Percentiles rank a stretch among this genome's conserved stretches.
These are phyloP conservation scores for Phytophthora tubulina DNA, from an alignment of 352 stramenopile species.

Conservation along the genomic window DNA sequence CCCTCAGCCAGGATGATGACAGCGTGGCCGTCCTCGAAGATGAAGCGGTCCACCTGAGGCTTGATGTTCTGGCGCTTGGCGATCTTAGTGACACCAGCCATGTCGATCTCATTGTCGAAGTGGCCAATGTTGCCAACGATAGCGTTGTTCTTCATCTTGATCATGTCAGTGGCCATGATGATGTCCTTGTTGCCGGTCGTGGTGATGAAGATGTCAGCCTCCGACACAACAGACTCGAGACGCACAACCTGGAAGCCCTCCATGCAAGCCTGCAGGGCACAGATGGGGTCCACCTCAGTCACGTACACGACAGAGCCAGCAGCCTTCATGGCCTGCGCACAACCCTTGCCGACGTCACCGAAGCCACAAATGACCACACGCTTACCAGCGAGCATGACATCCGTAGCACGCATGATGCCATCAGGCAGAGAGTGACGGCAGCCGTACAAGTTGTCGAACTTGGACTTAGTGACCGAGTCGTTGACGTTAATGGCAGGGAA, in stretches of 20 bases:
- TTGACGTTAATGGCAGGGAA: constrained; percentile 99
- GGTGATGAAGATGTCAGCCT: constrained; percentile 98
- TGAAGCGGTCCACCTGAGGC: constrained; percentile 98
- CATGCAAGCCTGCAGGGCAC: constrained; percentile 98
- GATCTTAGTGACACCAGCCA: constrained; percentile 91
- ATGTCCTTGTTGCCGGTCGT: constrained; percentile 99
- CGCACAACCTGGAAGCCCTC: constrained; percentile 97
- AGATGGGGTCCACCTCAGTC: constrained; percentile 99
- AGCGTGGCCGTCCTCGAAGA: constrained; percentile 96
- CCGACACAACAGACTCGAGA: constrained; percentile 91
- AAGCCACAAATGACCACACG: constrained; percentile 98
- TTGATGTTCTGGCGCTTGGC: constrained; percentile 99
- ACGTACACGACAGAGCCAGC: constrained; percentile 97
- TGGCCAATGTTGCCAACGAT: constrained; percentile 99
- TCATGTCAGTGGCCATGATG: constrained; percentile 97
- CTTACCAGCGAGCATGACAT: constrained; percentile 99
- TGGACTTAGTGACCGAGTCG: constrained; percentile 99
- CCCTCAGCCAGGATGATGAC: constrained; percentile 98
- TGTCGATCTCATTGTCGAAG: constrained; percentile 99
- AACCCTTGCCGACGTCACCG: constrained; percentile 99
- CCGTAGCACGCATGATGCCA: constrained; percentile 98
- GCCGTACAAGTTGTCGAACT: constrained; percentile 99
- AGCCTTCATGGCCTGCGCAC: constrained; percentile 97
- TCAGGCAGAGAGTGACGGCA: constrained; percentile 99
- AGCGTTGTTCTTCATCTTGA: constrained; percentile 99